Evolutionary conservation across 345 rosid species (phyloP), one percentile per base, ranked within the genome.

Genomic region (Barbarea vulgaris): DNA sequence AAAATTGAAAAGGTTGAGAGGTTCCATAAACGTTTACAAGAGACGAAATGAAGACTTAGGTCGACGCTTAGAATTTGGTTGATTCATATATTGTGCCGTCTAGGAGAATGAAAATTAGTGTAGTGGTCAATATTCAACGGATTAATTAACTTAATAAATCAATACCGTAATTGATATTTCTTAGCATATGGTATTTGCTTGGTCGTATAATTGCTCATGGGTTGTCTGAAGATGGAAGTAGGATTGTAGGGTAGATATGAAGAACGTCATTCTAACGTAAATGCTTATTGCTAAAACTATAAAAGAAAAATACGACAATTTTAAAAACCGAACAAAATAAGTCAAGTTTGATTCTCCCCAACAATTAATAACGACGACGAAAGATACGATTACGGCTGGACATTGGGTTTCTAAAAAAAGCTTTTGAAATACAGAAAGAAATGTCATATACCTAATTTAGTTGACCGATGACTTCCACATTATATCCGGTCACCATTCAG

Each of bases 341-440:
- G 52, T 63, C 46, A 55, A 14, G 57, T 55, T 77, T 34, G 24
- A 63, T 70, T 70, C 59, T 56, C n/a, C 50, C 36, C 36, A 52
- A 51, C 64, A 70, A 44, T 69, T 69, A 46, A 63, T 55, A 55
- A 46, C 58, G 60, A 77, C 46, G 76, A 70, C 71, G 19, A 70
- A 70, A 69, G 41, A 76, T 63, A 46, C 66, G 42, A 55, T 77
- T 70, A 44, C 76, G 76, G 80, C 76, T 70, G 66, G 71, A 70
- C 70, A 46, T 6, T 69, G 42, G 50, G 62, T 42, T 67, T 41
- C 79, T 9, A 67, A 67, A 60, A 17, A 13, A 13, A 9, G 1
- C 18, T 42, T 61, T 47, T 60, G 18, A 25, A 36, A 71, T 51
- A 75, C 55, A 17, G 42, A 42, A 55, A 46, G 34, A 70, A 54